Evolutionary conservation across 2,329 filamentous ascomycete genomes (phyloP), one percentile per base, ranked within the genome.

Genomic region (Colletotrichum echinochloae): DNA sequence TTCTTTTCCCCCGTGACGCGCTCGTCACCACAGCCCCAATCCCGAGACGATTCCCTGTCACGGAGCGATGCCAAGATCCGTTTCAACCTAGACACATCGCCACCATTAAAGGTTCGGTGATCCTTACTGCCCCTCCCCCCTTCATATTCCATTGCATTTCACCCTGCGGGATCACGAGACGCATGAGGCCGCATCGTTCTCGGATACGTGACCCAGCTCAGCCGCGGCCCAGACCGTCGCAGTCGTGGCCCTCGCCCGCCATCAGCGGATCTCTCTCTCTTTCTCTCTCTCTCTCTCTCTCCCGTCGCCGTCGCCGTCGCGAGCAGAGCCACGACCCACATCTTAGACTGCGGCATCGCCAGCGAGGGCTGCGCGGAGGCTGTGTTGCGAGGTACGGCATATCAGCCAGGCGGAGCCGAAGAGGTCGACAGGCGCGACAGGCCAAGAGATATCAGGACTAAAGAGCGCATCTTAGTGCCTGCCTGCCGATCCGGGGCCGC

Each of bases 171-270:
- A 75, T 81, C 60, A 81, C 80, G 23, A 80, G 80, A 46, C 33
- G 73, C 78, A 8, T 76, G 78, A 16, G 72, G 78, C 18, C 55
- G 75, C 76, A 37, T 79, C 78, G 35, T 73, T 76, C 41, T 80
- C 33, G 79, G 78, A 52, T 75, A 80, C 33, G 77, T 77, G 28
- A 74, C 75, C 23, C 73, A 79, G 52, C 77, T 82, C 23, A 70
- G 75, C 60, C 74, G 63, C 74, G 72, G 77, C 61, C 49, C 74
- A 9, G 72, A 76, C 57, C 80, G 80, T 74, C 74, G 81, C 77
- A 12, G 76, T 84, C 54, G 75, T 84, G 49, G 81, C 79, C 28
- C 73, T 83, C 30, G 81, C 83, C 41, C 80, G 83, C 64, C 37
- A n/a, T 44, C 41, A 44, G n/a, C 52, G 20, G 39, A 61, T 61